phyloP scores from a whole-genome alignment of 208 protist genomes.

The Leptomonas pyrrhocoris region DNA sequence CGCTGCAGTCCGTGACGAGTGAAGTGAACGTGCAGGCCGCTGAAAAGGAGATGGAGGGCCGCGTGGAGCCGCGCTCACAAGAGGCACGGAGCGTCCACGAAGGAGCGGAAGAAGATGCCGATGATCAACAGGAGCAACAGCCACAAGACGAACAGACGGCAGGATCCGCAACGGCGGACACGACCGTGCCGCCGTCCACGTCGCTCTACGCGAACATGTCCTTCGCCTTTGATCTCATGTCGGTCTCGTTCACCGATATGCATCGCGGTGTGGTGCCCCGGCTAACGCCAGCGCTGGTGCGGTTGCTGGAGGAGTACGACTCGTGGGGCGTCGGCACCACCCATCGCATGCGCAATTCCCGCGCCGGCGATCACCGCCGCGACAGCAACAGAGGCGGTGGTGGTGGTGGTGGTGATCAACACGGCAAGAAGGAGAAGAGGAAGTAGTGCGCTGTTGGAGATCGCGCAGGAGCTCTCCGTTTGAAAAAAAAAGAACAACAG shows the following conservation, averaged over 20 bases:
- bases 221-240: conserved; percentile 93
- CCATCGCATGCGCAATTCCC: conserved; percentile 48
- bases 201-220: conserved; percentile 45
- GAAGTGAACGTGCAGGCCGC: no score
- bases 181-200: background rate
- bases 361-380: conserved; percentile 20
- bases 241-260: conserved; percentile 58
- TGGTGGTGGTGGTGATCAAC: background rate
- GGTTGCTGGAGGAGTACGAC: conserved; percentile 87
- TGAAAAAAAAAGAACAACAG: no score
- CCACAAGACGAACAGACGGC: no score
- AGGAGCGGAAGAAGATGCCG: no score
- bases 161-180: no score
- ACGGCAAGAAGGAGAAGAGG: background rate
- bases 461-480: no score
- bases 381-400: background rate
- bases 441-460: background rate
- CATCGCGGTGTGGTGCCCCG: conserved; percentile 32
- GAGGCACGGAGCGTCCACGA: no score
- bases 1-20: background rate
- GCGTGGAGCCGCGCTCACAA: no score
- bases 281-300: conserved; percentile 64
- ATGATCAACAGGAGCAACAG: no score
- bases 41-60: no score
- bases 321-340: conserved; percentile 82